Percentiles rank a stretch among this genome's conserved stretches.
Evolutionary conservation across 2,329 filamentous ascomycete genomes (phyloP).

Genomic region (Ophiostoma ulmi): DNA sequence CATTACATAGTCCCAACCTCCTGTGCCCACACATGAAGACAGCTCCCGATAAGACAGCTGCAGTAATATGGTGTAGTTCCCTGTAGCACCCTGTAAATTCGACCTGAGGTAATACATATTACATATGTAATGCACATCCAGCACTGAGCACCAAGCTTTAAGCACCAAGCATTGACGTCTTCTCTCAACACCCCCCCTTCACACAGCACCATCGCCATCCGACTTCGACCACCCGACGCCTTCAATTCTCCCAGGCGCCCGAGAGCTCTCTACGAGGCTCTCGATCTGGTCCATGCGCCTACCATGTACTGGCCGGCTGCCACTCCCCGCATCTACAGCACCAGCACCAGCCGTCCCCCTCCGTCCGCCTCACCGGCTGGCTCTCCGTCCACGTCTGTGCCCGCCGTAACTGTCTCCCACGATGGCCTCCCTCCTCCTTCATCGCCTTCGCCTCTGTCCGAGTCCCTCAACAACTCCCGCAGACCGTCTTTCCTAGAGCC

Average conservation of each 20-base stretch:
- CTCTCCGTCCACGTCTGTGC: slow-evolving; percentile 31
- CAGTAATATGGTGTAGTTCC: background rate
- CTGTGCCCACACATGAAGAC: background rate
- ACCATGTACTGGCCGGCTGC: slow-evolving; percentile 90
- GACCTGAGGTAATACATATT: background rate
- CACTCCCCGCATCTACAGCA: slow-evolving; percentile 76
- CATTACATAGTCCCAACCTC: slow-evolving; percentile 5
- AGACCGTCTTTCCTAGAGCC: slow-evolving; percentile 23
- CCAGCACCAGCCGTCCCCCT: slow-evolving; percentile 60
- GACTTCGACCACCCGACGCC: background rate
- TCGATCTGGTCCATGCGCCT: slow-evolving; percentile 31
- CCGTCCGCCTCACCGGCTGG: slow-evolving; percentile 29
- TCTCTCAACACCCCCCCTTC: slow-evolving; percentile 8
- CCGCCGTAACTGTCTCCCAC: slow-evolving; percentile 51
- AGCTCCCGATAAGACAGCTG: background rate
- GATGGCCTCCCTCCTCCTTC: slow-evolving; percentile 50
- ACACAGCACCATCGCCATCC: background rate
- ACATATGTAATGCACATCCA: background rate
- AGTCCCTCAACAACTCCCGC: background rate
- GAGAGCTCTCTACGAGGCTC: slow-evolving; percentile 34
- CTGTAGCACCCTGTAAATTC: slow-evolving; percentile 6
- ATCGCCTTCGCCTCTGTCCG: slow-evolving; percentile 25
- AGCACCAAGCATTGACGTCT: background rate
- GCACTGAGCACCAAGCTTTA: background rate
- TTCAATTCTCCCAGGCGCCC: slow-evolving; percentile 28